A percentile compares a stretch with the other conserved stretches of the same genome.
phyloP scores from a whole-genome alignment of 1,284 basidiomycete species.

The Ceratobasidium sp. region DNA sequence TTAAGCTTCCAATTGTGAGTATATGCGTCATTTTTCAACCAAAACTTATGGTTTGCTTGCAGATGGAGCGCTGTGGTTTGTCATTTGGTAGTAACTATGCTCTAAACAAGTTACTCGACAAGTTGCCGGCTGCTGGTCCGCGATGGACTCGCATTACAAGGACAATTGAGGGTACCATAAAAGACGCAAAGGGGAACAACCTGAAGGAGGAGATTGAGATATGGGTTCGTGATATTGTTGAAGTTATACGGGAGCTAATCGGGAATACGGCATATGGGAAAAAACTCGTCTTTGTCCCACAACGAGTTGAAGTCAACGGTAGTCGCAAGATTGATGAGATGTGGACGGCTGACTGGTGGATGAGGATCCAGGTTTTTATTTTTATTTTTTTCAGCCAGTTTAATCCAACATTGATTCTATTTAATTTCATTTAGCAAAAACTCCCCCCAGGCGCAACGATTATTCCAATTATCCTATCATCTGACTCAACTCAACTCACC shows the following conservation, averaged over 20 bases:
- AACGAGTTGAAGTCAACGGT: conserved; percentile 55
- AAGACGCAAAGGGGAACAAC: background rate
- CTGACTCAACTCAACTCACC: conserved; percentile 43
- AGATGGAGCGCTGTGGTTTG: background rate
- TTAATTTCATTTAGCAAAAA: no score
- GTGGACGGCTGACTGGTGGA: conserved; percentile 65
- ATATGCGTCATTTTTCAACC: background rate
- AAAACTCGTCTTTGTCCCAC: conserved; percentile 51
- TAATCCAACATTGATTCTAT: no score
- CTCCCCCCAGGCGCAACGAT: conserved; percentile 50
- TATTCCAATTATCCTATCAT: conserved; percentile 38
- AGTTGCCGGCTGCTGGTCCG: conserved; percentile 20
- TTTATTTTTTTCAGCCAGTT: background rate
- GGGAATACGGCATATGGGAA: conserved; percentile 1
- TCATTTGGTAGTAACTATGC: conserved; percentile 26
- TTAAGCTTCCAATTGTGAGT: conserved; percentile 8
- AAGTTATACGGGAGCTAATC: conserved; percentile 31
- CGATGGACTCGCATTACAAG: background rate
- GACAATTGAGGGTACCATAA: background rate
- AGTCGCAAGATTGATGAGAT: conserved; percentile 59
- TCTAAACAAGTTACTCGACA: conserved; percentile 21
- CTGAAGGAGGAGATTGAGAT: background rate
- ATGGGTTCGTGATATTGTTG: conserved; percentile 27
- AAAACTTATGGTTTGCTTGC: background rate
- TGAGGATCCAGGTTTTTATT: conserved; percentile 53